Base-by-base conservation (phyloP, 768 basidiomycete genomes). In the Crucibulum laeve region DNA sequence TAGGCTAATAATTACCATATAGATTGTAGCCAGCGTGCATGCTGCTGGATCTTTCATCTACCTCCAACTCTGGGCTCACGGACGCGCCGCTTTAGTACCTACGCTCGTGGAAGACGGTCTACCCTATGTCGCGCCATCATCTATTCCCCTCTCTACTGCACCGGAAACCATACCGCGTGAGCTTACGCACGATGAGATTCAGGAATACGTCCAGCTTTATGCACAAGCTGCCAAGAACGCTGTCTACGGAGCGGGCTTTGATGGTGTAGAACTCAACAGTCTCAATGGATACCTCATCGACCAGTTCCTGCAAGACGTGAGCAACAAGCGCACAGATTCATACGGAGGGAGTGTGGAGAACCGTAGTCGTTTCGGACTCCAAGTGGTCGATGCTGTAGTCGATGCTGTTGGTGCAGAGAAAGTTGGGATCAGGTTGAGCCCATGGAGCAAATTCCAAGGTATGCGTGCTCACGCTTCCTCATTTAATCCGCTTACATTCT, bases 331-430 rank as follows among this genome's bases (percentile, higher is more conserved):
- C 22, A 73, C 59, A n/a, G 79, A 81, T 54, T 62, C 67, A 40
- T 84, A 77, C 51, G 82, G 81, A 2, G 82, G 82, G 23, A 60
- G 61, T 22, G 52, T 77, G 23, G 67, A 74, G 52, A 78, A 78
- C 51, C 63, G 81, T 10, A 54, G 60, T n/a, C 65, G 76, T 3
- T 71, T 84, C 54, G 46, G 63, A 2, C 59, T 76, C 5, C 70
- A 78, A 53, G 66, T 76, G 44, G 55, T 74, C 26, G 50, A 70
- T 5, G 73, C 73, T 18, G 66, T 80, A 25, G 53, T 55, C 30
- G 54, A 60, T 7, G 68, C 62, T 0, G 65, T 80, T 33, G 78
- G 80, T 1, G 52, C 59, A 21, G 68, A 74, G 28, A 62, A 62
- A 18, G 62, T 65, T 5, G 73, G 61, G 1, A 61, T 77, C 37